Percentiles rank a stretch among this genome's conserved stretches.
phyloP scores from a whole-genome alignment of 306 rosid genomes.

The Oemleria cerasiformis region DNA sequence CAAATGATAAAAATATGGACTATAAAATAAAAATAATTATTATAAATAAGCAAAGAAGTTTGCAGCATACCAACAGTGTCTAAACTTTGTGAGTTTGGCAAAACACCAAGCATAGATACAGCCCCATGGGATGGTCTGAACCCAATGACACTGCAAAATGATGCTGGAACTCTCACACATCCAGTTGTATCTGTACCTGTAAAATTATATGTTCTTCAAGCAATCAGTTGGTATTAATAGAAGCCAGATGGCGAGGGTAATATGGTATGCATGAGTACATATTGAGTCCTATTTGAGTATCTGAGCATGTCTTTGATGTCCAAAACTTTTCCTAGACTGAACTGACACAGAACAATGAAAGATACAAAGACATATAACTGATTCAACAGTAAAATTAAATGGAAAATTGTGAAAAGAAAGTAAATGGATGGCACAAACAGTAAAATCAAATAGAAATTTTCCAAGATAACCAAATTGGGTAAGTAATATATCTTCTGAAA shows the following conservation, averaged over 20 bases:
- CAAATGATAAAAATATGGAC: constrained; percentile 12
- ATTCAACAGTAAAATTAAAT: not conserved
- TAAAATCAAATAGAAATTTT: not conserved
- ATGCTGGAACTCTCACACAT: constrained; percentile 75
- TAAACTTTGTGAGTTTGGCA: constrained; percentile 73
- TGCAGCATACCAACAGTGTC: constrained; percentile 71
- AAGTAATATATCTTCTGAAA: not conserved
- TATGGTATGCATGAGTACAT: not conserved
- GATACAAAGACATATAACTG: not conserved
- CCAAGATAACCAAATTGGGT: not conserved
- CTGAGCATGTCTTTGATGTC: not conserved
- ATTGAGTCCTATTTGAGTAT: not conserved
- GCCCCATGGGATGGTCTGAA: constrained; percentile 83
- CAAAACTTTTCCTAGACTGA: not conserved
- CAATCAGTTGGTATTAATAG: constrained; percentile 4
- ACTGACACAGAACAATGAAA: not conserved
- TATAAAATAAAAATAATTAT: constrained; percentile 8
- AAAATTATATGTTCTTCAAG: constrained; percentile 18
- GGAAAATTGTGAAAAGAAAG: not conserved
- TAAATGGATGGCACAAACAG: not conserved
- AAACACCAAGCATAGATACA: constrained; percentile 58
- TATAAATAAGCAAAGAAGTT: constrained; percentile 10
- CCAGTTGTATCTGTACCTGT: constrained; percentile 84
- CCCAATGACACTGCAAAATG: constrained; percentile 77
- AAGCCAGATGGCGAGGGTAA: not conserved